Evolutionary conservation across 106 monocot species (phyloP).

Genomic region (Narthecium ossifragum): DNA sequence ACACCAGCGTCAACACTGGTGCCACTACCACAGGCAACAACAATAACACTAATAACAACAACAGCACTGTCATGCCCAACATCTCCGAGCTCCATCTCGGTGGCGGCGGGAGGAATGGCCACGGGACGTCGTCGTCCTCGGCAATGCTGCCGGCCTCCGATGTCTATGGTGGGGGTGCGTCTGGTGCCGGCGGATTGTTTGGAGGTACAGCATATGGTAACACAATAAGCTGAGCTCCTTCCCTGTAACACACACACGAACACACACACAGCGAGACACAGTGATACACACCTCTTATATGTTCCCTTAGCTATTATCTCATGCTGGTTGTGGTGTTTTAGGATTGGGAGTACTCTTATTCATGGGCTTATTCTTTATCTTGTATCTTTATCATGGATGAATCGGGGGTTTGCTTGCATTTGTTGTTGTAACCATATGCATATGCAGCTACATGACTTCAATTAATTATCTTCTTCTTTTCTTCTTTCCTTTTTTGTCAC

Average conservation of each 20-base stretch:
- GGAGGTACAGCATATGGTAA: constrained; percentile 52
- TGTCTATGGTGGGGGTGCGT: constrained; percentile 17
- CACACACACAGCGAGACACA: neutral
- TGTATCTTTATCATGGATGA: neutral
- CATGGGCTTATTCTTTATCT: too few relatives aligned
- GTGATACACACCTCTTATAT: neutral
- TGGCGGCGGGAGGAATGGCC: constrained; percentile 10
- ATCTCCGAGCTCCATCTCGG: constrained; percentile 65
- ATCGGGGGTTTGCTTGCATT: neutral
- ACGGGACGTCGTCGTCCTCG: constrained; percentile 9
- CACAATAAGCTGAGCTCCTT: constrained; percentile 27
- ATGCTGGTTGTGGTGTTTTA: neutral
- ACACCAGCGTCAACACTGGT: constrained; percentile 1
- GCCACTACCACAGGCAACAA: neutral
- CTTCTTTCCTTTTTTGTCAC: neutral
- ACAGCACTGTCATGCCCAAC: constrained; percentile 23
- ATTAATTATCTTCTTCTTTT: neutral
- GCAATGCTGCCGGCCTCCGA: constrained; percentile 26
- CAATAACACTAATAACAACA: constrained; percentile 1
- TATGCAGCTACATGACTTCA: neutral
- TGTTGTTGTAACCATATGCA: constrained; percentile 7
- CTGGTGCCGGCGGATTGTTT: constrained; percentile 15
- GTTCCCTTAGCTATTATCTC: neutral
- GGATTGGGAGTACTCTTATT: neutral
- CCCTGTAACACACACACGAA: neutral